A percentile compares a stretch with the other conserved stretches of the same genome.
Conservation (phyloP, 495 filamentous ascomycete species). For the Oleoguttula mirabilis region DNA sequence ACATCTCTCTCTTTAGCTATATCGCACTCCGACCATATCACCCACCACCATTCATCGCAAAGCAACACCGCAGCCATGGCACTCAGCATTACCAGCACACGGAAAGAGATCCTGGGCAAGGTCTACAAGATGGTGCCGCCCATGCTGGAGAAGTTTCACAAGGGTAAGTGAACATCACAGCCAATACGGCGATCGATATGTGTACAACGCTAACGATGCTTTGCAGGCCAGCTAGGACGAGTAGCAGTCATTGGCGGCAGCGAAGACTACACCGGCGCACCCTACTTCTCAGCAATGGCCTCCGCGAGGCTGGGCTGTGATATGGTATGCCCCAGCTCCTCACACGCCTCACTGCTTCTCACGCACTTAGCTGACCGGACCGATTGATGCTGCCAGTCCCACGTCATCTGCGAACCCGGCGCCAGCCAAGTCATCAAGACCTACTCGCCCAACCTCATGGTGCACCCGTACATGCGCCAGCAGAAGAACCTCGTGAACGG, state of each 20-base stretch:
- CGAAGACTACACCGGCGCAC: conserved; percentile 91
- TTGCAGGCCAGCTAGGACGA: conserved; percentile 73
- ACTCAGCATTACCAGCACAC: conserved; percentile 25
- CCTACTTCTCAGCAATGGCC: conserved; percentile 96
- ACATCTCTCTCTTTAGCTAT: no score
- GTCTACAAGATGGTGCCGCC: conserved; percentile 88
- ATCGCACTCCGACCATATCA: no score
- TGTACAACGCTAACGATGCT: conserved; percentile 3
- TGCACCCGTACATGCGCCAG: conserved; percentile 89
- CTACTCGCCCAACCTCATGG: conserved; percentile 98
- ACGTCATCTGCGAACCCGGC: conserved; percentile 87
- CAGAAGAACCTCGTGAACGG: conserved; percentile 34
- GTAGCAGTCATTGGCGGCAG: conserved; percentile 92
- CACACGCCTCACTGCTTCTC: no score
- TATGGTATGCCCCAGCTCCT: conserved; percentile 19
- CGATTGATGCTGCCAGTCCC: conserved; percentile 70
- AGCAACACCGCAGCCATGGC: conserved; percentile 32
- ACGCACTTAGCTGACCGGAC: no score
- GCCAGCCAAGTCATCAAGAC: conserved; percentile 83
- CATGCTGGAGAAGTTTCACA: conserved; percentile 92
- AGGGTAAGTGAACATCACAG: conserved; percentile 46
- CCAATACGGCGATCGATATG: not conserved
- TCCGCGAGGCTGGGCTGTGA: conserved; percentile 61
- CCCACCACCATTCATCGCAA: no score
- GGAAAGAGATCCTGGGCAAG: conserved; percentile 64